A percentile compares a stretch with the other conserved stretches of the same genome.
Conservation (phyloP, 306 rosid species). For the Sphenostylis stenocarpa region DNA sequence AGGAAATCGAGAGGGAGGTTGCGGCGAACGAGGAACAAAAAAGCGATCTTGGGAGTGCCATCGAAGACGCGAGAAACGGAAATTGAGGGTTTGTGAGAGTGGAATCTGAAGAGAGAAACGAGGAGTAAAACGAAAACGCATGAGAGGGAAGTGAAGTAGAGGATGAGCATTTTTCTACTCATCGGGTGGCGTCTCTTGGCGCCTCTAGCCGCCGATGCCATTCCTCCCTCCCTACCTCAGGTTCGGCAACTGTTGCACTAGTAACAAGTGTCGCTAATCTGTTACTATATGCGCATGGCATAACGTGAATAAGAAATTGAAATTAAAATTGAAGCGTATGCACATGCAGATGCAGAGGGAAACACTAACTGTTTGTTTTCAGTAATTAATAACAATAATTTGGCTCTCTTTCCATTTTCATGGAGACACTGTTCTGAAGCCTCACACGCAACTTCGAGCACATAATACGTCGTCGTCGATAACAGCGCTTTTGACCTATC, state of each 20-base stretch:
- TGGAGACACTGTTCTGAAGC: background rate
- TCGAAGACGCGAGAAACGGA: conserved; percentile 40
- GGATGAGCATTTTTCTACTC: conserved; percentile 51
- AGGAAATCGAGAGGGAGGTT: conserved; percentile 89
- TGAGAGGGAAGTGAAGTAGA: conserved; percentile 49
- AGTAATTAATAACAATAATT: background rate
- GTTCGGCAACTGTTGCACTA: background rate
- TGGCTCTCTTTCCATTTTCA: background rate
- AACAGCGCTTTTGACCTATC: background rate
- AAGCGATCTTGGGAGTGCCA: conserved; percentile 85
- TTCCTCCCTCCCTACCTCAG: background rate
- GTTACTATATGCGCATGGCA: background rate
- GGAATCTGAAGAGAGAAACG: conserved; percentile 50
- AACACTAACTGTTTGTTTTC: background rate
- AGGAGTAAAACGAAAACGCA: conserved; percentile 49
- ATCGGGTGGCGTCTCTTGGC: conserved; percentile 57
- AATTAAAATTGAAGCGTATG: background rate
- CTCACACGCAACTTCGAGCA: background rate
- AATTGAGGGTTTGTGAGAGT: conserved; percentile 35
- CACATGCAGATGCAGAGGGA: background rate
- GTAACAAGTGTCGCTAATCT: too few relatives aligned
- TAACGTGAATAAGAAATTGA: background rate
- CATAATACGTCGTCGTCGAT: conserved; percentile 20
- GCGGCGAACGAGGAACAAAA: conserved; percentile 79
- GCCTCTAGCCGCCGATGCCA: conserved; percentile 35